Percentiles rank a stretch among this genome's conserved stretches.
Conservation (phyloP, 2,329 filamentous ascomycete genomes). For the Trichoderma brevicompactum region DNA sequence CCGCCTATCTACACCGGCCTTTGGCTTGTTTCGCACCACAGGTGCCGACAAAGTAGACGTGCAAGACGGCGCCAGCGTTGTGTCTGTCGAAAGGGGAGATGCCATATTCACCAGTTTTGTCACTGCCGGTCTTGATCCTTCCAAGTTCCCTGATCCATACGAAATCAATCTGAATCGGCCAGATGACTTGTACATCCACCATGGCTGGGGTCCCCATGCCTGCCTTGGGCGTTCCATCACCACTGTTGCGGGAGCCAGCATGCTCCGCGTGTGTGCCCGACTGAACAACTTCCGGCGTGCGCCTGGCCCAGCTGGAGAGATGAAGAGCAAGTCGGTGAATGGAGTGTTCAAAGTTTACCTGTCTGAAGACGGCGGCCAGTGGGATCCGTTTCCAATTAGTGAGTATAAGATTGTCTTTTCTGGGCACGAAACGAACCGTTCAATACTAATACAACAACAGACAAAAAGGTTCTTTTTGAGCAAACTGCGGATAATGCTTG, state of each 20-base stretch:
- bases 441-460: background rate
- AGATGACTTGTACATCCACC: constrained; percentile 56
- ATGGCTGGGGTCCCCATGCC: constrained; percentile 56
- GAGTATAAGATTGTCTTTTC: background rate
- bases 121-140: constrained; percentile 52
- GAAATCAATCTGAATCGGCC: constrained; percentile 56
- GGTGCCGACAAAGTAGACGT: constrained; percentile 42
- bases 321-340: constrained; percentile 27
- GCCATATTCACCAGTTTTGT: constrained; percentile 57
- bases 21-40: constrained; percentile 52
- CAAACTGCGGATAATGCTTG: background rate
- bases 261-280: constrained; percentile 26
- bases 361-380: constrained; percentile 25
- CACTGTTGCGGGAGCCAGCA: constrained; percentile 27
- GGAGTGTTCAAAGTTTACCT: constrained; percentile 28
- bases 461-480: constrained; percentile 1
- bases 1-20: constrained; percentile 53
- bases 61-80: constrained; percentile 40
- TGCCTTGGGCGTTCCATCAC: constrained; percentile 31
- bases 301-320: constrained; percentile 28
- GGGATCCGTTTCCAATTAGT: constrained; percentile 26
- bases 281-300: constrained; percentile 24
- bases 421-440: background rate
- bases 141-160: constrained; percentile 54
- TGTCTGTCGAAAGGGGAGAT: constrained; percentile 47